These are phyloP conservation scores for Platanthera guangdongensis DNA, from an alignment of 106 monocot species.

Conservation along the genomic window DNA sequence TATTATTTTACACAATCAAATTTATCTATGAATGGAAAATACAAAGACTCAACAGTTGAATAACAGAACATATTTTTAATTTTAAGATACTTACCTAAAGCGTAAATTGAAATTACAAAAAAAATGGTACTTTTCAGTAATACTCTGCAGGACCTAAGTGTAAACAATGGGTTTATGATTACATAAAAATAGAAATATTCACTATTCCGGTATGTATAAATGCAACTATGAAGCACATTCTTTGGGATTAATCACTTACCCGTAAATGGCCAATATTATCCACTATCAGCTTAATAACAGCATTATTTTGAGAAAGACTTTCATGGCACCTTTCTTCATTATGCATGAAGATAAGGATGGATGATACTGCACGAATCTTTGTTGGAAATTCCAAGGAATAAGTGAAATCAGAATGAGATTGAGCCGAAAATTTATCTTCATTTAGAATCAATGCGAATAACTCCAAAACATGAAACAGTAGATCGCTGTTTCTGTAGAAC, in stretches of 20 bases:
- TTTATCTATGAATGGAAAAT: not conserved
- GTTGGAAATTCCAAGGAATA: slow-evolving; percentile 11
- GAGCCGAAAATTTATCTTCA: slow-evolving; percentile 11
- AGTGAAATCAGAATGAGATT: slow-evolving; percentile 6
- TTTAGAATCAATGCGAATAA: slow-evolving; percentile 25
- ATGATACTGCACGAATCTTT: slow-evolving; percentile 24
- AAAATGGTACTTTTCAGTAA: not conserved
- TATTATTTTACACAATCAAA: not conserved
- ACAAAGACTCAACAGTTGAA: not conserved
- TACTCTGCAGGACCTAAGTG: not conserved
- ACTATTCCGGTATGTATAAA: not conserved
- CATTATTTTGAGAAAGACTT: slow-evolving; percentile 29
- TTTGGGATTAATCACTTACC: slow-evolving; percentile 23
- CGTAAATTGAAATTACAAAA: not conserved
- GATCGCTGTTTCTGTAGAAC: slow-evolving; percentile 28
- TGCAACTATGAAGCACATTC: not conserved
- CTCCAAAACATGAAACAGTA: slow-evolving; percentile 33
- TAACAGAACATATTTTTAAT: not conserved
- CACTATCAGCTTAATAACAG: slow-evolving; percentile 22
- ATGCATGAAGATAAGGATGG: slow-evolving; percentile 35
- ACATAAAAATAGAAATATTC: not conserved
- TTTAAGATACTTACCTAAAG: not conserved
- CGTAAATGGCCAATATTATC: slow-evolving; percentile 25
- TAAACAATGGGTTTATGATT: not conserved
- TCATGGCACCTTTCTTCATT: slow-evolving; percentile 26